phyloP scores from a whole-genome alignment of 208 protist genomes.

The Wallacemonas sp. region DNA sequence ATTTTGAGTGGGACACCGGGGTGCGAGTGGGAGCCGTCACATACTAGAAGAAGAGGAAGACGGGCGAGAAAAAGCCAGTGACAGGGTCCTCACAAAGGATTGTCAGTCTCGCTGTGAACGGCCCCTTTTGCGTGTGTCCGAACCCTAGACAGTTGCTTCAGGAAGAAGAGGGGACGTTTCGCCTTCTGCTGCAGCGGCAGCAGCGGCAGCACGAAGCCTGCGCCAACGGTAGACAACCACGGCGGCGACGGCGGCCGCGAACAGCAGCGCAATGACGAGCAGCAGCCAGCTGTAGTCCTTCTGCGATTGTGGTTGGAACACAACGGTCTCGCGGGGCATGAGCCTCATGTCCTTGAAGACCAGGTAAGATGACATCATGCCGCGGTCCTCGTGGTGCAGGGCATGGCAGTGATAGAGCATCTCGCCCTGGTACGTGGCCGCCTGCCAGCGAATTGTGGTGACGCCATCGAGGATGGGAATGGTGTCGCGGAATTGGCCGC shows the following conservation, averaged over 20 bases:
- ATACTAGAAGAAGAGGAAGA: no score
- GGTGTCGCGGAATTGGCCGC: conserved; percentile 75
- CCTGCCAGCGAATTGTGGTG: conserved; percentile 80
- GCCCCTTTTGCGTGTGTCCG: no score
- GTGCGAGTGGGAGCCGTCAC: no score
- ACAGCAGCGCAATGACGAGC: conserved; percentile 7
- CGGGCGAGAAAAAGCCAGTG: no score
- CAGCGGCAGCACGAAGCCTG: background rate
- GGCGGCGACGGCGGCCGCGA: background rate
- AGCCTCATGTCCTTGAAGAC: conserved; percentile 42
- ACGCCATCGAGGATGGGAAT: conserved; percentile 87
- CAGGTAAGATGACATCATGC: conserved; percentile 87
- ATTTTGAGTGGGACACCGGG: no score
- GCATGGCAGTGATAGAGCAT: conserved; percentile 88
- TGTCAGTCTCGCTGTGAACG: no score
- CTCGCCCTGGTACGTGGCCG: conserved; percentile 72
- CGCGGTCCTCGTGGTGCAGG: conserved; percentile 76
- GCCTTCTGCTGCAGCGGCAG: background rate
- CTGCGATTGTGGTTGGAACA: background rate
- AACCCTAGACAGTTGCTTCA: background rate
- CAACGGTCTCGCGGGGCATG: background rate
- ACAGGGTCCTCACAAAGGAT: no score
- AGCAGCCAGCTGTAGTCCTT: conserved; percentile 1
- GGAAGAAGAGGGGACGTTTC: conserved; percentile 3
- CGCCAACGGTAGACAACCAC: background rate